Base-by-base conservation (phyloP, 2,329 filamentous ascomycete genomes). In the Alternaria gaisen region DNA sequence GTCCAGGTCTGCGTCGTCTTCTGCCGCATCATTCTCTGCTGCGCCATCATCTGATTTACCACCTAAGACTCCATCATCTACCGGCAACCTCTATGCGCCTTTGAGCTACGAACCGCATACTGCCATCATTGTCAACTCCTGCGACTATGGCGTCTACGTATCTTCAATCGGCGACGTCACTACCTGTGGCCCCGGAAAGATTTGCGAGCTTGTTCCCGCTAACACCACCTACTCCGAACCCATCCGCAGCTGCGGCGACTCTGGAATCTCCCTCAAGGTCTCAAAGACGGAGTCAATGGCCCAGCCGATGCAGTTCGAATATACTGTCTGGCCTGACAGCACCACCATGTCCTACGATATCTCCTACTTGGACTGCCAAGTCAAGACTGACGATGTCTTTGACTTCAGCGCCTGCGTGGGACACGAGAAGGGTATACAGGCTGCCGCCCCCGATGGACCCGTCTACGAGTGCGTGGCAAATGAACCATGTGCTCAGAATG, bases 111-210 rank as follows among this genome's bases (percentile, higher is more conserved):
- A 57, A 5, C 18, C 67, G 1, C 52, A 63, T 36, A 32, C 54
- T 10, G 67, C 63, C 10, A 58, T 56, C 4, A 56, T 72, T 22
- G 52, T 60, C 20, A 72, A 71, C 48, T 72, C 68, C 0, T 71
- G 70, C 47, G 42, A 52, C 5, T 69, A 70, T 8, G 51, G 63
- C 0, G 51, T 72, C 30, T 70, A 63, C n/a, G 32, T 71, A 3
- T 57, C 48, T 3, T 72, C 68, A 0, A 53, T 63, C 1, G 67
- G 67, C 36, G 22, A 64, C 11, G 14, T 34, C 20, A 2, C 22
- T 4, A 34, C 14, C n/a, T 68, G 61, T 20, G 57, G 58, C 1
- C 42, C 55, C 0, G 55, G 43, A 0, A 42, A 40, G 32, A 53
- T 52, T 1, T 24, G 51, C 28, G 24, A 63, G 16, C 44, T 61